These are phyloP conservation scores for Monosporozyma siamensis DNA, from an alignment of 805 yeast genomes.

Conservation along the genomic window DNA sequence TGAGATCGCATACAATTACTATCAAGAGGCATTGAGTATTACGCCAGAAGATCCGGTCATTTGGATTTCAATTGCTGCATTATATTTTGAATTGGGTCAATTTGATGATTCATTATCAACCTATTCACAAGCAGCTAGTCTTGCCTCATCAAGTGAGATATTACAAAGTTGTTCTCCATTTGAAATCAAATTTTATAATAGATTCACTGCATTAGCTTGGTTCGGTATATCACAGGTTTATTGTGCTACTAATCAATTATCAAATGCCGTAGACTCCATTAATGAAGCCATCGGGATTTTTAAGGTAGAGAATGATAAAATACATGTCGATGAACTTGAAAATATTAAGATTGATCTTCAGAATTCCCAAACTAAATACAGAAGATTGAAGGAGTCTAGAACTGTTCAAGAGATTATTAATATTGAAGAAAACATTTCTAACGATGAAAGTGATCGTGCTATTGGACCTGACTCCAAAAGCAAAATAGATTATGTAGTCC, in stretches of 20 bases:
- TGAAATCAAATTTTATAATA: constrained; percentile 10
- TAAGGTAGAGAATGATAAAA: constrained; percentile 8
- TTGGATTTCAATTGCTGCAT: constrained; percentile 58
- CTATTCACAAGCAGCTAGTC: constrained; percentile 51
- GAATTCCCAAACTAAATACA: neutral
- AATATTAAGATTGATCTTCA: neutral
- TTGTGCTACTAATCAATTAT: constrained; percentile 12
- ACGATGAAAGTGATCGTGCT: neutral
- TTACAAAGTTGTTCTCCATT: neutral
- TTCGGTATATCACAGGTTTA: constrained; percentile 25
- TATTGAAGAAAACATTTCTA: neutral
- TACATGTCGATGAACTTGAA: constrained; percentile 3
- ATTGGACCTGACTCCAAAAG: neutral
- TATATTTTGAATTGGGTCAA: constrained; percentile 51
- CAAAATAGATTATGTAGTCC: constrained; percentile 8
- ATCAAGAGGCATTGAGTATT: constrained; percentile 13
- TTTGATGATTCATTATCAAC: constrained; percentile 59
- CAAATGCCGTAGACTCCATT: constrained; percentile 17
- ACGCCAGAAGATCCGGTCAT: constrained; percentile 36
- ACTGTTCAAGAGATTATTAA: neutral
- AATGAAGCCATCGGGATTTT: constrained; percentile 13
- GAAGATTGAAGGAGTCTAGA: neutral
- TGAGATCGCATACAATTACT: constrained; percentile 14
- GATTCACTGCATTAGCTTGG: constrained; percentile 23
- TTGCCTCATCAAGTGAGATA: constrained; percentile 17